phyloP scores from a whole-genome alignment of 2,329 filamentous ascomycete species.

The Remersonia thermophila region DNA sequence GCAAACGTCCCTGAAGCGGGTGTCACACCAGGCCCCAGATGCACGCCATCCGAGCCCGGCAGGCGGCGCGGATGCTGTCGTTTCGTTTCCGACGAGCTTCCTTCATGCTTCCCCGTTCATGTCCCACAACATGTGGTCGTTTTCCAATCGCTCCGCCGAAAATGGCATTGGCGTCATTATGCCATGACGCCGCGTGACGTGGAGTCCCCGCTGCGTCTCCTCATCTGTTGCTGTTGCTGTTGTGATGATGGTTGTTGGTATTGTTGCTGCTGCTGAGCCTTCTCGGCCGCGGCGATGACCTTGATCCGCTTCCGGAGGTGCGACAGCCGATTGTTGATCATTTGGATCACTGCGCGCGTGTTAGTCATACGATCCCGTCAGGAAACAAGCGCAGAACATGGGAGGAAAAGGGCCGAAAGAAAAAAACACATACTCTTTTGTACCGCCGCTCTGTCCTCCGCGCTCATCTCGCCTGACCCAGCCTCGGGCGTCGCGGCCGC shows the following conservation, averaged over 20 bases:
- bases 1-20: too few relatives aligned
- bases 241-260: slow-evolving; percentile 23
- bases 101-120: too few relatives aligned
- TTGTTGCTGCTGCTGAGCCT: slow-evolving; percentile 30
- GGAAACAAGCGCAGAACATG: background rate
- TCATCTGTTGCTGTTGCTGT: slow-evolving; percentile 24
- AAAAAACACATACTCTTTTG: slow-evolving; percentile 49
- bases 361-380: slow-evolving; percentile 14
- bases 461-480: slow-evolving; percentile 40
- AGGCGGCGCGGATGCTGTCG: too few relatives aligned
- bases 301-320: slow-evolving; percentile 49
- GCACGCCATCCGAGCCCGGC: too few relatives aligned
- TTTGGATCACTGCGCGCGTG: slow-evolving; percentile 41
- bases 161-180: too few relatives aligned
- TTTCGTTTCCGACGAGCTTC: too few relatives aligned
- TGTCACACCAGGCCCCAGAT: too few relatives aligned
- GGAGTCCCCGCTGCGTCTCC: slow-evolving; percentile 46
- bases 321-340: slow-evolving; percentile 45
- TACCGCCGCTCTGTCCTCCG: slow-evolving; percentile 61
- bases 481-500: too few relatives aligned
- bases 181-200: too few relatives aligned
- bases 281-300: slow-evolving; percentile 47
- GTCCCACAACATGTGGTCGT: too few relatives aligned
- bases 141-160: too few relatives aligned
- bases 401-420: background rate